These are phyloP conservation scores for Cystofilobasidium macerans DNA, from an alignment of 768 basidiomycete genomes.

Conservation along the genomic window DNA sequence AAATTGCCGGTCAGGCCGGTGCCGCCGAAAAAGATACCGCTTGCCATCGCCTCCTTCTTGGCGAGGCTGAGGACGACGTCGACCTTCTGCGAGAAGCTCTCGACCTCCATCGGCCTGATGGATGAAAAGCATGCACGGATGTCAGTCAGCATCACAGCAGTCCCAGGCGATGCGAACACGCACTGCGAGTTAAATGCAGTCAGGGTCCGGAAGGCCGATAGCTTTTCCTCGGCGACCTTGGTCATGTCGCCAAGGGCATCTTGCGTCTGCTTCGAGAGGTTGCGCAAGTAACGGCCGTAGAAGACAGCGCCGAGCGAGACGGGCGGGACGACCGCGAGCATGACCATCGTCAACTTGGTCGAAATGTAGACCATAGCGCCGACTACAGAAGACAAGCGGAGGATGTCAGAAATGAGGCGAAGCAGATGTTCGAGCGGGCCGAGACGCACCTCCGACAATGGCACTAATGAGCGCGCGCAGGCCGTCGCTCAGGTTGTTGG, in stretches of 20 bases:
- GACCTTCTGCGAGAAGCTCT: constrained; percentile 56
- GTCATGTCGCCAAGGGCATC: constrained; percentile 95
- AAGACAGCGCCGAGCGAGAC: constrained; percentile 65
- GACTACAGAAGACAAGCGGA: constrained; percentile 43
- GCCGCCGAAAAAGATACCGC: constrained; percentile 78
- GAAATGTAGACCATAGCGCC: constrained; percentile 90
- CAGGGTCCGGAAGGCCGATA: constrained; percentile 74
- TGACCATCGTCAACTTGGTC: constrained; percentile 65
- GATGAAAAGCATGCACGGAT: neutral
- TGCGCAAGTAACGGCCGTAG: constrained; percentile 89
- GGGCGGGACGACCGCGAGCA: constrained; percentile 85
- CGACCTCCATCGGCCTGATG: constrained; percentile 51
- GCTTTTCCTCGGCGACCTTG: constrained; percentile 78
- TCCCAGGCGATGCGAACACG: constrained; percentile 21
- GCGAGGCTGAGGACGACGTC: constrained; percentile 60
- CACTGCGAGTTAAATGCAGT: constrained; percentile 72
- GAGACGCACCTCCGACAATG: constrained; percentile 41
- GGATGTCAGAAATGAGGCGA: neutral
- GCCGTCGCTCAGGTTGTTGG: constrained; percentile 45
- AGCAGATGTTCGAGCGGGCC: neutral
- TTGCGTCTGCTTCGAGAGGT: constrained; percentile 80
- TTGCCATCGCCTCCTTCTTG: constrained; percentile 76
- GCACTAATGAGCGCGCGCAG: constrained; percentile 78
- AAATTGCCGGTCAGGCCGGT: constrained; percentile 81
- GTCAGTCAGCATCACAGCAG: constrained; percentile 36